These are phyloP conservation scores for Misopates orontium DNA, from an alignment of 257 asterid genomes.

Conservation along the genomic window DNA sequence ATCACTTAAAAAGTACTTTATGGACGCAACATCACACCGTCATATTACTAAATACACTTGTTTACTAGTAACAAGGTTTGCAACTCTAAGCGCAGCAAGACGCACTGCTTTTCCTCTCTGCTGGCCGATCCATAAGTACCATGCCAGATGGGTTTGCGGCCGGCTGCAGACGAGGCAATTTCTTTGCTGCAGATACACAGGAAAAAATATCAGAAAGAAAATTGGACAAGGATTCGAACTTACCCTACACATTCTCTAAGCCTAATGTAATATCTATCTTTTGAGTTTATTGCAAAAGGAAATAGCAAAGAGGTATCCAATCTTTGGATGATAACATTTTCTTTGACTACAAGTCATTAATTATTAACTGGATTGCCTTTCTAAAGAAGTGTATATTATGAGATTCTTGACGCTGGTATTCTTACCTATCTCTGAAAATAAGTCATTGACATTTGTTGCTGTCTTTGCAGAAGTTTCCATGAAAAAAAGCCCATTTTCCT, in stretches of 20 bases:
- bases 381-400: neutral
- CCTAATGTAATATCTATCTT: too few relatives aligned
- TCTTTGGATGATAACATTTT: neutral
- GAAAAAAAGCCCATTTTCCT: slow-evolving; percentile 70
- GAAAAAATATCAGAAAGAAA: neutral
- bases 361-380: too few relatives aligned
- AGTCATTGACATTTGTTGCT: slow-evolving; percentile 64
- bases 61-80: neutral
- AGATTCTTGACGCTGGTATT: slow-evolving; percentile 1
- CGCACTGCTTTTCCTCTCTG: slow-evolving; percentile 38
- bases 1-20: neutral
- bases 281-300: neutral
- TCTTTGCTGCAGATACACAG: slow-evolving; percentile 57
- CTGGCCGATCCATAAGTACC: slow-evolving; percentile 80
- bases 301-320: neutral
- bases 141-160: slow-evolving; percentile 78
- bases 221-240: neutral
- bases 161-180: slow-evolving; percentile 78
- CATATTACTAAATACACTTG: slow-evolving; percentile 21
- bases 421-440: slow-evolving; percentile 59
- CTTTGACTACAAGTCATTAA: too few relatives aligned
- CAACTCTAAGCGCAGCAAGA: slow-evolving; percentile 64
- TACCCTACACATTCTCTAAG: neutral
- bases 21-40: slow-evolving; percentile 18
- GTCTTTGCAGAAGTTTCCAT: slow-evolving; percentile 77